These are phyloP conservation scores for Fusarium brachygibbosum DNA, from an alignment of 2,329 filamentous ascomycete genomes.

Conservation along the genomic window DNA sequence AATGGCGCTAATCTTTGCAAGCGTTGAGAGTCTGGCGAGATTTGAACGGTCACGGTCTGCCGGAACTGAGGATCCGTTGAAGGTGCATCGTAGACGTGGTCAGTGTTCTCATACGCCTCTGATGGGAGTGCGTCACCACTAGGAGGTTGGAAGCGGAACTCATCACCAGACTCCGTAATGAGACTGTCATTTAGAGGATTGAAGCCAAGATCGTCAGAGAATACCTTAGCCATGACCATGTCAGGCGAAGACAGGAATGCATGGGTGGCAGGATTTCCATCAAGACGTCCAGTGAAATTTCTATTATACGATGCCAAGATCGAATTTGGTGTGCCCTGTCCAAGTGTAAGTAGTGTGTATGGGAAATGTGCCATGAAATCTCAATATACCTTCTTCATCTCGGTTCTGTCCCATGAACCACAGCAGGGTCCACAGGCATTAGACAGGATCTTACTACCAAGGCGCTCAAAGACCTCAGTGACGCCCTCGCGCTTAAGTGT, in stretches of 20 bases:
- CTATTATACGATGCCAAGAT: slow-evolving; percentile 88
- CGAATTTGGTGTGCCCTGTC: background rate
- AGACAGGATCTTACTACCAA: slow-evolving; percentile 65
- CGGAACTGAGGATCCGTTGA: slow-evolving; percentile 46
- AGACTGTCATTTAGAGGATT: slow-evolving; percentile 39
- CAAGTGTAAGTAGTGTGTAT: background rate
- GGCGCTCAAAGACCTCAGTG: background rate
- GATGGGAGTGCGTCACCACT: slow-evolving; percentile 78
- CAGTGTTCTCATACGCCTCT: slow-evolving; percentile 56
- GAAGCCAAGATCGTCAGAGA: slow-evolving; percentile 40
- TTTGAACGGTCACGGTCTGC: slow-evolving; percentile 34
- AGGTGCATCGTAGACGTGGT: slow-evolving; percentile 35
- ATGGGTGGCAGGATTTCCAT: slow-evolving; percentile 96
- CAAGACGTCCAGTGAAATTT: slow-evolving; percentile 96
- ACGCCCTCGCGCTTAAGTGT: slow-evolving; percentile 10
- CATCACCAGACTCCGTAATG: slow-evolving; percentile 53
- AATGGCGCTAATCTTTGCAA: slow-evolving; percentile 3
- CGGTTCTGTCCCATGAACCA: slow-evolving; percentile 16
- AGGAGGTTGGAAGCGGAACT: slow-evolving; percentile 89
- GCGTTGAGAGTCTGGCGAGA: slow-evolving; percentile 36
- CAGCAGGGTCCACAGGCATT: slow-evolving; percentile 90
- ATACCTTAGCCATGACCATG: slow-evolving; percentile 18
- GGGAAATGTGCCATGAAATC: background rate
- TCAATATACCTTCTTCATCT: slow-evolving; percentile 3
- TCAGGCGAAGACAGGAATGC: slow-evolving; percentile 74